Base-by-base conservation (phyloP, 257 asterid genomes). In the Cruciata laevipes region DNA sequence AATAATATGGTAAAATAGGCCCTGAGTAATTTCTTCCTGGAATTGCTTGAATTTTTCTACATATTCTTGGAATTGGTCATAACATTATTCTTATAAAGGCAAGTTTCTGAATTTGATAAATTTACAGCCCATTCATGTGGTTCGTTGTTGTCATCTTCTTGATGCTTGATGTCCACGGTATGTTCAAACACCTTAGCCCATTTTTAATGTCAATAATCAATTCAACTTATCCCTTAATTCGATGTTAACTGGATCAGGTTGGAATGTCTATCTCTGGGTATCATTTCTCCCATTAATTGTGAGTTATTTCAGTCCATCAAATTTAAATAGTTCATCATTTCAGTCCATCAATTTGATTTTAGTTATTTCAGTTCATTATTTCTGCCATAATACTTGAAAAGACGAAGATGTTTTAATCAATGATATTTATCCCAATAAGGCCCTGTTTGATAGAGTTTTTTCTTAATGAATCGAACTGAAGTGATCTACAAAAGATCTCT, bases 111-210 rank as follows among this genome's bases (percentile, higher is more conserved):
- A 8, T 23, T 69, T 5, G 17, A 27, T 74, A n/a, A 59, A 57
- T 71, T n/a, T 63, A 57, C 91, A 90, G 97, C 80, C 95, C 97
- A 25, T 20, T 77, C 60, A 84, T 86, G 95, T 87, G 97, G 97
- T 53, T 90, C 27, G 7, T 86, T 49, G 95, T 81, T 40, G 95
- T 86, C 27, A 62, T 87, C 78, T 90, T 90, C 81, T 68, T 90
- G 86, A 79, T 90, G 51, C 77, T 84, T 63, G 97, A 87, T 55
- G 94, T 90, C 7, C 95, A 90, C 68, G 97, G 95, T 90, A 80
- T 77, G 78, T 55, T 20, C 23, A 10, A 37, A 21, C 52, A 7
- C 12, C 12, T 7, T 57, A 23, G 12, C 27, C 64, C 40, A 30
- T 8, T 5, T 21, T 1, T 2, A 25, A 7, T 20, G 35, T 51